These are phyloP conservation scores for Fusarium drepaniforme DNA, from an alignment of 2,329 filamentous ascomycete species.

Conservation along the genomic window DNA sequence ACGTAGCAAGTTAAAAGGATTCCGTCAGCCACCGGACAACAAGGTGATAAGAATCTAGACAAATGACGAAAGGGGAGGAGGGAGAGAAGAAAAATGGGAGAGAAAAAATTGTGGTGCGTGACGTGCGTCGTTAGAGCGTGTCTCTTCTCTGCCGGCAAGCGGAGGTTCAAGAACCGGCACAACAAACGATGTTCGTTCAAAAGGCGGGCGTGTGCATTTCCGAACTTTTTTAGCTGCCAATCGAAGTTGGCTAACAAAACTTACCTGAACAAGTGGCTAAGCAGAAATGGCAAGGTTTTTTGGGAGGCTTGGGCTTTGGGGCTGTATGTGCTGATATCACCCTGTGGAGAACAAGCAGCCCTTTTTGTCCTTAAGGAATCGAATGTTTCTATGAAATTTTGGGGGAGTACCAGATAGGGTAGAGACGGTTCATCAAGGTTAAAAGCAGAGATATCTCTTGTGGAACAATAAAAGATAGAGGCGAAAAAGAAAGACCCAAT, in stretches of 20 bases:
- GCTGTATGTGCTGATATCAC: neutral
- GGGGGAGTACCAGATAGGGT: neutral
- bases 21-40: slow-evolving; percentile 7
- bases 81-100: neutral
- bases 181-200: neutral
- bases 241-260: neutral
- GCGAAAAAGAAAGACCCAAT: neutral
- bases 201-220: slow-evolving; percentile 6
- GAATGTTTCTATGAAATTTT: neutral
- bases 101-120: slow-evolving; percentile 20
- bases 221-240: neutral
- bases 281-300: neutral
- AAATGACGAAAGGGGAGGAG: slow-evolving; percentile 23
- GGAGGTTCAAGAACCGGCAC: slow-evolving; percentile 18
- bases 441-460: neutral
- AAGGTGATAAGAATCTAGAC: slow-evolving; percentile 16
- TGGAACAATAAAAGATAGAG: neutral
- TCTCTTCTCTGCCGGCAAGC: slow-evolving; percentile 25
- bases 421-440: neutral
- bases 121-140: neutral
- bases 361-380: neutral
- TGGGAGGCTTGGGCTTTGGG: neutral
- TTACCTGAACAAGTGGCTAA: neutral
- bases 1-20: neutral
- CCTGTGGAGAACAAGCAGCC: neutral